phyloP scores from a whole-genome alignment of 2,329 filamentous ascomycete species.

The Parascedosporium putredinis region DNA sequence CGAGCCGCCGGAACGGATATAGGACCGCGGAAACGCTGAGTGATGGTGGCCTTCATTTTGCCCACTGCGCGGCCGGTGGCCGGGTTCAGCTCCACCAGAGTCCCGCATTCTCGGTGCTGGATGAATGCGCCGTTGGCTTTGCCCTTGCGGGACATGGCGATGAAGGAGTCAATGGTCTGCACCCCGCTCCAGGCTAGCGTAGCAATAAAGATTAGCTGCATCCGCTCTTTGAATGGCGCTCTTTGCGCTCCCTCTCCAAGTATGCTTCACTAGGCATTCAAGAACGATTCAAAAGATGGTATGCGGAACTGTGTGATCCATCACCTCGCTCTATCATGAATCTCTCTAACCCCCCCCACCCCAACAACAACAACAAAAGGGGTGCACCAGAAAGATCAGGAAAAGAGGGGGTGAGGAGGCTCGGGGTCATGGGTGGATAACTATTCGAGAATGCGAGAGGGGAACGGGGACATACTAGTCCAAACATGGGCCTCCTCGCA shows the following conservation, averaged over 20 bases:
- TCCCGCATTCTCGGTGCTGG: slow-evolving; percentile 45
- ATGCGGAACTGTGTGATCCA: no score
- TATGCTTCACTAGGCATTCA: no score
- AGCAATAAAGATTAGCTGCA: no score
- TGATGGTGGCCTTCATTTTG: slow-evolving; percentile 45
- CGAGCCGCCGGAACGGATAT: slow-evolving; percentile 14
- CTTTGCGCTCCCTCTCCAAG: no score
- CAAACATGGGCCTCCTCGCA: slow-evolving; percentile 34
- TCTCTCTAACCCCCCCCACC: no score
- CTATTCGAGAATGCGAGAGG: neutral
- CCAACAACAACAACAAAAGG: no score
- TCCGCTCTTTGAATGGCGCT: no score
- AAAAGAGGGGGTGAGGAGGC: no score
- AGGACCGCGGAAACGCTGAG: slow-evolving; percentile 30
- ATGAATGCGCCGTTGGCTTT: slow-evolving; percentile 43
- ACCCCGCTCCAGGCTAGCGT: slow-evolving; percentile 37
- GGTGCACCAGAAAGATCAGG: no score
- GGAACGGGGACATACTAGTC: slow-evolving; percentile 29
- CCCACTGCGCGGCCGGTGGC: slow-evolving; percentile 31
- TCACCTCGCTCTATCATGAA: no score
- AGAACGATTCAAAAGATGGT: no score
- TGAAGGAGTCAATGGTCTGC: slow-evolving; percentile 17
- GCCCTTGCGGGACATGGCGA: slow-evolving; percentile 33
- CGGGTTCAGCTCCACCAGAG: slow-evolving; percentile 31
- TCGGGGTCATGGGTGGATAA: neutral